A percentile compares a stretch with the other conserved stretches of the same genome.
These are phyloP conservation scores for Musa itinerans DNA, from an alignment of 176 grass and related monocot species.

Conservation along the genomic window DNA sequence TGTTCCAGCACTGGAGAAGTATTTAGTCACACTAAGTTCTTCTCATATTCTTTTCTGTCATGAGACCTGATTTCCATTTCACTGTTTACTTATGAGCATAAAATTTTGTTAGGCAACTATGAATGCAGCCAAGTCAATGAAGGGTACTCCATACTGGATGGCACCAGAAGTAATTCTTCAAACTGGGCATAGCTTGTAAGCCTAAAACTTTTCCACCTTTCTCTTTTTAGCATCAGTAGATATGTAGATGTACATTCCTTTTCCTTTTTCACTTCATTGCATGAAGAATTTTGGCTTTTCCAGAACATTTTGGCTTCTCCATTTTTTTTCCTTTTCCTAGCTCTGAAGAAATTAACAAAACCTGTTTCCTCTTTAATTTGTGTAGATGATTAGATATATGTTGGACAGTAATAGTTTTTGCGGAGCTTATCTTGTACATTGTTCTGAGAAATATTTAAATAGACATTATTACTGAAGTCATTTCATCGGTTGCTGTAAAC, in stretches of 20 bases:
- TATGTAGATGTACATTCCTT: neutral
- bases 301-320: no score
- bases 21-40: neutral
- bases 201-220: constrained; percentile 1
- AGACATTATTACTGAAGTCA: no score
- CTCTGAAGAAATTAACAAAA: no score
- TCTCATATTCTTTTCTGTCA: neutral
- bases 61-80: neutral
- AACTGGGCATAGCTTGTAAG: constrained; percentile 96
- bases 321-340: no score
- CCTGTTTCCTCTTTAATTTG: no score
- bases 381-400: no score
- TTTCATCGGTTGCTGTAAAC: no score
- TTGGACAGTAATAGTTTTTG: no score
- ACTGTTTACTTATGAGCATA: neutral
- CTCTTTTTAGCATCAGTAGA: neutral
- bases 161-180: constrained; percentile 97
- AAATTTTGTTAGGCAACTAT: constrained; percentile 66
- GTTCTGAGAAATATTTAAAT: no score
- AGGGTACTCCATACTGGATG: constrained; percentile 98
- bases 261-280: neutral
- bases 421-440: no score
- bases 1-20: neutral
- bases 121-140: constrained; percentile 96
- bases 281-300: neutral